A percentile compares a stretch with the other conserved stretches of the same genome.
These are phyloP conservation scores for Cryptococcus floricola DNA, from an alignment of 1,284 basidiomycete genomes.

Conservation along the genomic window DNA sequence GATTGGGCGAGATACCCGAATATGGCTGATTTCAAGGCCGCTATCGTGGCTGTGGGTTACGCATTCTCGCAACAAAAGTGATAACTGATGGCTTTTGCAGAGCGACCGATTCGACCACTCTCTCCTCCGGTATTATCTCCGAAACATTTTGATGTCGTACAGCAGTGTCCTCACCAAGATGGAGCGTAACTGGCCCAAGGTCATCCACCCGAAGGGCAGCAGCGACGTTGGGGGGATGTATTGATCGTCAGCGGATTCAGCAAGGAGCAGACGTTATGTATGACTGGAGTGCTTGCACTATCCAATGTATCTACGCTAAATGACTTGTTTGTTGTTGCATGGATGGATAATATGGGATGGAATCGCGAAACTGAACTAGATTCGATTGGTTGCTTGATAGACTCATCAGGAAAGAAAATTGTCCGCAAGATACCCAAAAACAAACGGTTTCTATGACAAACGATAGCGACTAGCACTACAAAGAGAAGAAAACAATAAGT, in stretches of 20 bases:
- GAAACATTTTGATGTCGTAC: slow-evolving; percentile 21
- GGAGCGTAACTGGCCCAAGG: slow-evolving; percentile 35
- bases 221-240: slow-evolving; percentile 21
- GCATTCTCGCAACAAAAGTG: background rate
- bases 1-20: slow-evolving; percentile 34
- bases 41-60: slow-evolving; percentile 17
- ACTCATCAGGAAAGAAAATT: background rate
- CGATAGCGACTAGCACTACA: too few species aligned
- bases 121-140: slow-evolving; percentile 24
- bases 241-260: too few species aligned
- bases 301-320: too few species aligned
- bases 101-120: slow-evolving; percentile 32
- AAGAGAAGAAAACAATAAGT: too few species aligned
- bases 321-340: too few species aligned
- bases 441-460: too few species aligned
- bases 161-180: slow-evolving; percentile 27
- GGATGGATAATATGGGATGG: too few species aligned
- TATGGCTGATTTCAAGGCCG: slow-evolving; percentile 17
- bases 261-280: too few species aligned
- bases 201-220: slow-evolving; percentile 35
- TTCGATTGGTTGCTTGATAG: too few species aligned
- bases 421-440: background rate
- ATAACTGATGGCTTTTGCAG: slow-evolving; percentile 3
- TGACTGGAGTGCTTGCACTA: too few species aligned
- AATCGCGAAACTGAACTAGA: too few species aligned